These are phyloP conservation scores for Saccharomycopsis vini DNA, from an alignment of 805 yeast genomes.

Conservation along the genomic window DNA sequence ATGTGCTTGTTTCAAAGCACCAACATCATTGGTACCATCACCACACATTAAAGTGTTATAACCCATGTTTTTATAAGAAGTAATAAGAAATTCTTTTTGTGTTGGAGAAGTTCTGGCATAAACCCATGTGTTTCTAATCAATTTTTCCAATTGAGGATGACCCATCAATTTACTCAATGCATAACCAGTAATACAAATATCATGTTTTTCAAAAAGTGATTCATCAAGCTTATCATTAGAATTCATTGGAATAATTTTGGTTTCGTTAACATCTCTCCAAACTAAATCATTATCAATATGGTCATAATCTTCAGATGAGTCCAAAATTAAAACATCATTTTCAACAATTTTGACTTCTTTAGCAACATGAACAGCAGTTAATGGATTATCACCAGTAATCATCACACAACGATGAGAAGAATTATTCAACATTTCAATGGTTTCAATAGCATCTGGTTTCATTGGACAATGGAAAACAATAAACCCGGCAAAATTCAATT, in stretches of 20 bases:
- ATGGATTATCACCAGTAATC: slow-evolving; percentile 98
- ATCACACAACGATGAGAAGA: slow-evolving; percentile 92
- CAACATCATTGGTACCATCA: slow-evolving; percentile 99
- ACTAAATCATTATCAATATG: slow-evolving; percentile 47
- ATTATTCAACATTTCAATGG: slow-evolving; percentile 86
- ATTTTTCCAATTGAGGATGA: slow-evolving; percentile 59
- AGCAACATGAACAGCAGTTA: slow-evolving; percentile 97
- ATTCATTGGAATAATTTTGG: slow-evolving; percentile 57
- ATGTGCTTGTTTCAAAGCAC: slow-evolving; percentile 97
- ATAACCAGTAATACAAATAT: slow-evolving; percentile 88
- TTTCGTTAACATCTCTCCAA: slow-evolving; percentile 82
- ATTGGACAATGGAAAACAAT: slow-evolving; percentile 96
- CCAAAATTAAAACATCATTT: slow-evolving; percentile 77
- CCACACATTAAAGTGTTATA: slow-evolving; percentile 97
- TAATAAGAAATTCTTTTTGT: slow-evolving; percentile 87
- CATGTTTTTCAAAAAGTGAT: slow-evolving; percentile 54
- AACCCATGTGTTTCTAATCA: slow-evolving; percentile 89
- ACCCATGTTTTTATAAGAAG: slow-evolving; percentile 75
- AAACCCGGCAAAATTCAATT: slow-evolving; percentile 79
- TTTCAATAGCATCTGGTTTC: slow-evolving; percentile 84
- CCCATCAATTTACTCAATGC: slow-evolving; percentile 62
- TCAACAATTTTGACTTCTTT: slow-evolving; percentile 83
- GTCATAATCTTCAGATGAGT: slow-evolving; percentile 60
- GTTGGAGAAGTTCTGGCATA: slow-evolving; percentile 96
- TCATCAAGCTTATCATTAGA: slow-evolving; percentile 42